Evolutionary conservation across 2,329 filamentous ascomycete genomes (phyloP).

Genomic region (Calonectria pauciramosa): DNA sequence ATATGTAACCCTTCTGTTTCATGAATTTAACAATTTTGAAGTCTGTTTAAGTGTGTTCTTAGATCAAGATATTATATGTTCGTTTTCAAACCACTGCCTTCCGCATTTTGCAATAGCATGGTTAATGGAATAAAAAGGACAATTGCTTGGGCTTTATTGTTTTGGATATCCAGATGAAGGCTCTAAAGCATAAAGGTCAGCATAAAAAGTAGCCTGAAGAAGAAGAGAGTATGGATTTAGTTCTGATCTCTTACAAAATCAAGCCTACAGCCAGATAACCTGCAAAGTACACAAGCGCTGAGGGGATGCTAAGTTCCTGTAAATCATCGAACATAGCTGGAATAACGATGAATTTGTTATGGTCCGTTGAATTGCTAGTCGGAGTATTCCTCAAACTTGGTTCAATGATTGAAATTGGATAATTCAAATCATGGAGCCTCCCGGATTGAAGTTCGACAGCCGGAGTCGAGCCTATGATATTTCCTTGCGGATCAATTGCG

Average conservation of each 20-base stretch:
- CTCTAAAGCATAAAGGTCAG: not conserved
- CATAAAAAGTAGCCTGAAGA: too few species aligned
- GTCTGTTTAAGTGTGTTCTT: not conserved
- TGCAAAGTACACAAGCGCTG: not conserved
- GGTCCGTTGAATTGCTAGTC: not conserved
- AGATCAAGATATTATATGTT: not conserved
- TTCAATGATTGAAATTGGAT: not conserved
- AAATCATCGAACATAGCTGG: not conserved
- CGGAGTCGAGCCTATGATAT: slow-evolving; percentile 1
- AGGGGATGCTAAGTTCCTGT: not conserved
- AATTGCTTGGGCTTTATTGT: not conserved
- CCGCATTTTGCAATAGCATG: not conserved
- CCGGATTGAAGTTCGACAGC: not conserved
- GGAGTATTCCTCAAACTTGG: not conserved
- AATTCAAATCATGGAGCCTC: not conserved
- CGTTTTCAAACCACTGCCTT: not conserved
- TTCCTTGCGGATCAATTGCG: not conserved
- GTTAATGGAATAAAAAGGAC: not conserved
- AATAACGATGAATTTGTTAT: not conserved
- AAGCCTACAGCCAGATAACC: not conserved
- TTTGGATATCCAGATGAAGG: not conserved
- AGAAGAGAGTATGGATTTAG: not conserved
- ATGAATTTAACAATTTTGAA: not conserved
- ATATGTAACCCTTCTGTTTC: too few species aligned
- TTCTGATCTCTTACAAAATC: not conserved